Percentiles rank a stretch among this genome's conserved stretches.
Conservation (phyloP, 129 eudicot species). For the Centella asiatica region DNA sequence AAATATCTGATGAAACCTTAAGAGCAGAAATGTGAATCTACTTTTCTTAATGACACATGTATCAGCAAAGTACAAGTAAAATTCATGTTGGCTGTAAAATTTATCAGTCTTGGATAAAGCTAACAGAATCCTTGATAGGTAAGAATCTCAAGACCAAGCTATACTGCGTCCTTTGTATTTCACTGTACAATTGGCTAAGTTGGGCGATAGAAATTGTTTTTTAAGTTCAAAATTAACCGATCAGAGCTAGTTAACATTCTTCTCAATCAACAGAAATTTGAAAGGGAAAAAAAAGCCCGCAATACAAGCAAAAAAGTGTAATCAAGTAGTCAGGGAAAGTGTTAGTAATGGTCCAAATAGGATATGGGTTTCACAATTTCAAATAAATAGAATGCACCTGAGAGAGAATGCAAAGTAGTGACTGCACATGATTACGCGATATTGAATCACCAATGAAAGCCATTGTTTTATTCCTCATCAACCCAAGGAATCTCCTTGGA, state of each 20-base stretch:
- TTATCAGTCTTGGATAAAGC: too few relatives aligned
- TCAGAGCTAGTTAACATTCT: too few relatives aligned
- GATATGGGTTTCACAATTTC: background rate
- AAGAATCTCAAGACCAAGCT: too few relatives aligned
- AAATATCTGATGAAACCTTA: background rate
- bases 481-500: conserved; percentile 37
- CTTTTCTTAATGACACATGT: too few relatives aligned
- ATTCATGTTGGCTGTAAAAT: too few relatives aligned
- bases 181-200: too few relatives aligned
- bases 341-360: background rate
- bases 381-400: conserved; percentile 35
- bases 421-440: conserved; percentile 83
- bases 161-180: too few relatives aligned
- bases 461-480: conserved; percentile 53
- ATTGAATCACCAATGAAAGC: conserved; percentile 92
- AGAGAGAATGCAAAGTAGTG: conserved; percentile 73
- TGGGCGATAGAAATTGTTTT: too few relatives aligned
- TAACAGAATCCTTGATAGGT: too few relatives aligned
- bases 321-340: background rate
- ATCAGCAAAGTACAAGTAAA: too few relatives aligned
- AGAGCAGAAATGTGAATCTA: too few relatives aligned
- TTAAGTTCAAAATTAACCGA: too few relatives aligned
- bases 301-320: background rate
- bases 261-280: background rate
- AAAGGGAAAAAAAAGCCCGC: background rate